phyloP scores from a whole-genome alignment of 2,329 filamentous ascomycete species.

The Aspergillus sp. region DNA sequence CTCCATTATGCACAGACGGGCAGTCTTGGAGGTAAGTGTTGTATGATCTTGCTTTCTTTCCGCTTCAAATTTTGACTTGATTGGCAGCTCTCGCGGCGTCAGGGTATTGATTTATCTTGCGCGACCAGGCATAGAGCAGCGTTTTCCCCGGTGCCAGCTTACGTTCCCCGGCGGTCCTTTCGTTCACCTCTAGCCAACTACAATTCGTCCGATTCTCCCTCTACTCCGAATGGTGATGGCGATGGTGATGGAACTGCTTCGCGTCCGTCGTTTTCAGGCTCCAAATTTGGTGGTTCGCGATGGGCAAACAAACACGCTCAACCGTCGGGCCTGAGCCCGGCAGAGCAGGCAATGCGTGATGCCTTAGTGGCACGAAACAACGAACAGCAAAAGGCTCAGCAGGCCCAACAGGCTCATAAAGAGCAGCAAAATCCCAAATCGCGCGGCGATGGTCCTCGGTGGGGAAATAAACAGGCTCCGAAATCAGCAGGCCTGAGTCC shows the following conservation, averaged over 20 bases:
- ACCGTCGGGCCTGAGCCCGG: background rate
- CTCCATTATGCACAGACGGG: constrained; percentile 31
- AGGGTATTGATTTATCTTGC: constrained; percentile 35
- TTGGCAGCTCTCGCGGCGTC: constrained; percentile 32
- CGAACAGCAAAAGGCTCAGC: background rate
- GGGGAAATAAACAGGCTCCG: constrained; percentile 10
- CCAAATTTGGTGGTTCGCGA: constrained; percentile 24
- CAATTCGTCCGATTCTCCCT: constrained; percentile 24
- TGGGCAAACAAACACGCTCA: constrained; percentile 12
- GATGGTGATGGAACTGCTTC: constrained; percentile 11
- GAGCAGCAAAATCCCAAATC: background rate
- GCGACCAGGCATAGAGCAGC: constrained; percentile 22
- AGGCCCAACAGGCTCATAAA: background rate
- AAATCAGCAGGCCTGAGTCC: constrained; percentile 23
- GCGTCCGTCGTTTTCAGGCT: constrained; percentile 5
- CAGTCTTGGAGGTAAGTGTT: constrained; percentile 25
- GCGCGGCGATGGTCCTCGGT: constrained; percentile 3
- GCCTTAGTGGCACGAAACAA: too few relatives aligned
- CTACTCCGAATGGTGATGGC: constrained; percentile 13
- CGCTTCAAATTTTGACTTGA: background rate
- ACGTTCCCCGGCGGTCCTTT: constrained; percentile 28
- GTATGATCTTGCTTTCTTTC: background rate
- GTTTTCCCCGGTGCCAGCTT: constrained; percentile 10
- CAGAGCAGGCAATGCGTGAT: background rate
- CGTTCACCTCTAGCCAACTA: constrained; percentile 21